These are phyloP conservation scores for Marasmius fiardii DNA, from an alignment of 1,284 basidiomycete genomes.

Conservation along the genomic window DNA sequence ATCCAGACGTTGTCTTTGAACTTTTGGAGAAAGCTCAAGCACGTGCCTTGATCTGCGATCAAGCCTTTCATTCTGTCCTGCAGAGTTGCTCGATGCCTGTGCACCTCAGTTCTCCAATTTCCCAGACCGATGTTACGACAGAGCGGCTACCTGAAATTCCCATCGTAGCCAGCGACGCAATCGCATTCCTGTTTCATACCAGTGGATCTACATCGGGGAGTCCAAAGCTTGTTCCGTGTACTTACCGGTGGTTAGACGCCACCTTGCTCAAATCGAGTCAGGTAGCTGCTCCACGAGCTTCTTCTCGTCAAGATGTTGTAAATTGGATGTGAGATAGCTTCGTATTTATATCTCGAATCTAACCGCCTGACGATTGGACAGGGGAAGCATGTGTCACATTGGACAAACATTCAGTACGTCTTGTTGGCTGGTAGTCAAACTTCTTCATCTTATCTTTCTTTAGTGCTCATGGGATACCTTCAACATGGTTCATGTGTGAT, in stretches of 20 bases:
- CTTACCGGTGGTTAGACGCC: slow-evolving; percentile 54
- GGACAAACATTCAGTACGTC: slow-evolving; percentile 62
- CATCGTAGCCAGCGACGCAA: slow-evolving; percentile 35
- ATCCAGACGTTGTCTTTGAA: slow-evolving; percentile 63
- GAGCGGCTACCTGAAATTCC: slow-evolving; percentile 44
- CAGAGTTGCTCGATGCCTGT: slow-evolving; percentile 42
- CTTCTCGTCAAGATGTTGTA: slow-evolving; percentile 58
- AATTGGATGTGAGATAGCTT: slow-evolving; percentile 56
- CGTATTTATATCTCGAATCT: slow-evolving; percentile 18
- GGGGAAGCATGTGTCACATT: slow-evolving; percentile 73
- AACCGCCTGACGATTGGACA: slow-evolving; percentile 29
- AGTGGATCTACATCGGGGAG: slow-evolving; percentile 72
- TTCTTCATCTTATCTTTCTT: slow-evolving; percentile 23
- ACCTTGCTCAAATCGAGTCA: slow-evolving; percentile 54
- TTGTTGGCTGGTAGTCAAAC: slow-evolving; percentile 16
- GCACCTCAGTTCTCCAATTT: slow-evolving; percentile 40
- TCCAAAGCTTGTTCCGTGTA: slow-evolving; percentile 70
- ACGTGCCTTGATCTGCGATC: slow-evolving; percentile 58
- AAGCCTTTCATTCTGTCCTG: slow-evolving; percentile 34
- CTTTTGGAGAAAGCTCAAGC: slow-evolving; percentile 55
- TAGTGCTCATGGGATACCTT: slow-evolving; percentile 65
- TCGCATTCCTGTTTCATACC: slow-evolving; percentile 69
- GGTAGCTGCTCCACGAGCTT: slow-evolving; percentile 45
- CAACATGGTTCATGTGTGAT: slow-evolving; percentile 70
- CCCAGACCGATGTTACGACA: slow-evolving; percentile 30